phyloP scores from a whole-genome alignment of 2,329 filamentous ascomycete species.

The Fusarium sp. region DNA sequence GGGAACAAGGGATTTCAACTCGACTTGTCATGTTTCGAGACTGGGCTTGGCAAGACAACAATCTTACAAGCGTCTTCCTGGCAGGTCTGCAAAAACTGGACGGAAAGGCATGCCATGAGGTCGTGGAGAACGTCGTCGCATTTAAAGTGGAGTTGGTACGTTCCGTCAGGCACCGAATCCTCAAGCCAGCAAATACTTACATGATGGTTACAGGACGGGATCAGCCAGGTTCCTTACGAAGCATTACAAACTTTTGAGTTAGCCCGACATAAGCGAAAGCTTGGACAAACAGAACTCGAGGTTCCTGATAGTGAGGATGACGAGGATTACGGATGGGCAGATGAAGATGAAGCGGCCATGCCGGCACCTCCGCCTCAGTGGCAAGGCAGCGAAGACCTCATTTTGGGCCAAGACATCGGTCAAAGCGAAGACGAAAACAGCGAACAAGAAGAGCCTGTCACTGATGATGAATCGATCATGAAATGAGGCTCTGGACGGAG shows the following conservation, averaged over 20 bases:
- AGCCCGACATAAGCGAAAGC: constrained; percentile 69
- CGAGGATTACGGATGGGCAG: constrained; percentile 79
- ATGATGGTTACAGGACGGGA: constrained; percentile 53
- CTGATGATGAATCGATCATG: constrained; percentile 35
- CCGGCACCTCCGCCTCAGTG: constrained; percentile 71
- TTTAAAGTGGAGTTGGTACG: constrained; percentile 61
- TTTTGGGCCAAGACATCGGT: constrained; percentile 61
- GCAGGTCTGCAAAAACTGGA: constrained; percentile 73
- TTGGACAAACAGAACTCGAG: constrained; percentile 67
- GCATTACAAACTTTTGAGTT: constrained; percentile 48
- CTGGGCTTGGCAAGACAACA: constrained; percentile 66
- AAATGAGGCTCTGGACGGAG: constrained; percentile 36
- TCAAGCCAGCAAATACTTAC: constrained; percentile 36
- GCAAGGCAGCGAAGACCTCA: constrained; percentile 73
- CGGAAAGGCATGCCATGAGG: constrained; percentile 58
- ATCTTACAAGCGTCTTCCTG: constrained; percentile 63
- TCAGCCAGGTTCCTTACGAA: constrained; percentile 56
- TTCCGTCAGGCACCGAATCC: constrained; percentile 24
- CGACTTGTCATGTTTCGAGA: constrained; percentile 84
- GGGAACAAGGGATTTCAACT: constrained; percentile 81
- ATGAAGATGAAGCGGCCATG: constrained; percentile 71
- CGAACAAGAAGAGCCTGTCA: constrained; percentile 34
- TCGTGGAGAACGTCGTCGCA: constrained; percentile 57
- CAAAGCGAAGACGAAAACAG: constrained; percentile 51
- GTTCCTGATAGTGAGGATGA: constrained; percentile 72